Percentiles rank a stretch among this genome's conserved stretches.
These are phyloP conservation scores for Tuber magnatum DNA, from an alignment of 495 filamentous ascomycete genomes.

Conservation along the genomic window DNA sequence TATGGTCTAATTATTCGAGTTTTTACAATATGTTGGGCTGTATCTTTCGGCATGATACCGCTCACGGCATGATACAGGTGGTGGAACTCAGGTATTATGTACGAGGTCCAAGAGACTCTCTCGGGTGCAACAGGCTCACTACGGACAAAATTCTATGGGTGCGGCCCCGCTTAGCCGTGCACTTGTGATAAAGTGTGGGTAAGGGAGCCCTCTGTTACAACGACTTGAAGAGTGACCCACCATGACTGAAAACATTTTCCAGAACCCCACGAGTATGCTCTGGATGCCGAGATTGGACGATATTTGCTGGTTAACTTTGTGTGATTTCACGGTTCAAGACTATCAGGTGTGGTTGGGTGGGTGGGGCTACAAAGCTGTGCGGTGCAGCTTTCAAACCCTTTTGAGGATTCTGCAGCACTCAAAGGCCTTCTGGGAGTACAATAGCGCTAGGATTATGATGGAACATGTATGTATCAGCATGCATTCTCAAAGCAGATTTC, in stretches of 20 bases:
- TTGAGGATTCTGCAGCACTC: not conserved
- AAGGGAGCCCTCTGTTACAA: not conserved
- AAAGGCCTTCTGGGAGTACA: not conserved
- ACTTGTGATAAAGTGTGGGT: not conserved
- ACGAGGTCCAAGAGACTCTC: not conserved
- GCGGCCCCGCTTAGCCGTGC: not conserved
- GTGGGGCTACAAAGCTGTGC: not conserved
- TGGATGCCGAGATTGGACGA: not conserved
- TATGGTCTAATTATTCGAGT: not conserved
- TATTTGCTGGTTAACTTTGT: not conserved
- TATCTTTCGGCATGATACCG: not conserved
- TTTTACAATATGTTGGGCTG: not conserved
- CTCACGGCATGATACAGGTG: not conserved
- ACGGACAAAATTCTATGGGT: not conserved
- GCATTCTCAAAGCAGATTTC: not conserved
- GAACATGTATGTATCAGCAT: not conserved
- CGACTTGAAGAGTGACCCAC: not conserved
- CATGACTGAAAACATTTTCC: not conserved
- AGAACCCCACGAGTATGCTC: not conserved
- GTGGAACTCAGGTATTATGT: not conserved
- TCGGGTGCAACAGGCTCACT: not conserved
- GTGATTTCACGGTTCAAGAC: not conserved
- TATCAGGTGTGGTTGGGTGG: not conserved
- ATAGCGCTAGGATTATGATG: not conserved
- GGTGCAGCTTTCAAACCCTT: not conserved